Base-by-base conservation (phyloP, 1,284 basidiomycete species). In the Erythrobasidium hasegawianum region DNA sequence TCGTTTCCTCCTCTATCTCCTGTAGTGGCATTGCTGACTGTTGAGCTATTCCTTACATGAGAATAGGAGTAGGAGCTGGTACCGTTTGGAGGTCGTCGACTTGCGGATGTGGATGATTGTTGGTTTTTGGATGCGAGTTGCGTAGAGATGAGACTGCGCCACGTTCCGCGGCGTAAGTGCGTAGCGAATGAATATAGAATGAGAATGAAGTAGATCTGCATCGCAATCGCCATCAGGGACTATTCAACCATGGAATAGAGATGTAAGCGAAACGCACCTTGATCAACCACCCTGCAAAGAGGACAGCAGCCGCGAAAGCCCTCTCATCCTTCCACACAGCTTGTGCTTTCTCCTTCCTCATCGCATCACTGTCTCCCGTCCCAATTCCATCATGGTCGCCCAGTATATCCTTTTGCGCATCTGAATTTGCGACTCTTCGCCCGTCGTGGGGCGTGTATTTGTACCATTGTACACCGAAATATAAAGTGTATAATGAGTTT, bases 151-250 rank as follows among this genome's bases (percentile, higher is more conserved):
- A 65, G 24, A 1, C 22, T 38, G 9, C 62, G 55, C 40, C 53
- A 97, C 11, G 91, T 89, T 54, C 90, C 90, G 74, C 88, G 88
- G 41, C 94, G 88, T 52, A 98, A 86, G 77, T 97, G 95, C 1
- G 86, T 82, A 1, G 94, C 93, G 77, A 91, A 97, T 10, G 95
- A 97, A 78, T 97, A 98, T 39, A 98, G 80, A 41, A 95, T 79
- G 33, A 90, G 79, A 41, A 89, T 88, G 78, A 97, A 94, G 81
- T 97, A 98, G 71, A 96, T 82, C 94, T 97, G 71, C 10, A 49
- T n/a, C n/a, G n/a, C n/a, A n/a, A n/a, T n/a, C n/a, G n/a, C n/a
- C n/a, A n/a, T n/a, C n/a, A n/a, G n/a, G n/a, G n/a, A n/a, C n/a
- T n/a, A n/a, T n/a, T n/a, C n/a, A n/a, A n/a, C n/a, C n/a, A n/a